Base-by-base conservation (phyloP, 108 stramenopile genomes). In the Cyclotella sp. region DNA sequence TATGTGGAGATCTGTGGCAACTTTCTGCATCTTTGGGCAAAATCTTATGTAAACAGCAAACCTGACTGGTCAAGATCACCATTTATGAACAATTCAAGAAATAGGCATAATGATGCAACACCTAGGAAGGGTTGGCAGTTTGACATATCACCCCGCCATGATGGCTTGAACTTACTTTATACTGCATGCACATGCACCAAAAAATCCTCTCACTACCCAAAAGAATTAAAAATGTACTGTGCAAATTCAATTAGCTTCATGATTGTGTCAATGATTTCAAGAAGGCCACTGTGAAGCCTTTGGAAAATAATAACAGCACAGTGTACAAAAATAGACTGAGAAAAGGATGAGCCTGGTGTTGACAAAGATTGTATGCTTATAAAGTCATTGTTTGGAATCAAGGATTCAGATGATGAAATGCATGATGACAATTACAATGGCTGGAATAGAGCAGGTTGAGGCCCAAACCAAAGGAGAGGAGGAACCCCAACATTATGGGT, bases 1-100 rank as follows among this genome's bases (percentile, higher is more conserved):
- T 19, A 78, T 22, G 82, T 83, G 13, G 67, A 83, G 44, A 11
- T 83, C 45, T 77, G 76, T 28, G 65, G 73, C 34, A 77, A 83
- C 51, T 73, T 83, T n/a, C 15, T 75, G 16, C n/a, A 75, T 22
- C 16, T 80, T 26, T 28, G 21, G 21, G 11, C n/a, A 27, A 19
- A 19, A 39, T 72, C 70, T 11, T 72, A 51, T 43, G 43, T 22
- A 9, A 28, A 41, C 54, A 60, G 19, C 40, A 0, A 10, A 16
- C 1, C 34, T 7, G 29, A 3, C 10, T 6, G 16, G 3, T 13
- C 16, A 22, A 47, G 34, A 10, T 47, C 51, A 9, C 16, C 60
- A 11, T 70, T 63, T 51, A 34, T 52, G n/a, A 43, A 16, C 10
- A 24, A 19, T 24, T 13, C 66, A 7, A 19, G 21, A 19, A 19